These are phyloP conservation scores for Epichloe bromicola DNA, from an alignment of 2,329 filamentous ascomycete genomes.

Conservation along the genomic window DNA sequence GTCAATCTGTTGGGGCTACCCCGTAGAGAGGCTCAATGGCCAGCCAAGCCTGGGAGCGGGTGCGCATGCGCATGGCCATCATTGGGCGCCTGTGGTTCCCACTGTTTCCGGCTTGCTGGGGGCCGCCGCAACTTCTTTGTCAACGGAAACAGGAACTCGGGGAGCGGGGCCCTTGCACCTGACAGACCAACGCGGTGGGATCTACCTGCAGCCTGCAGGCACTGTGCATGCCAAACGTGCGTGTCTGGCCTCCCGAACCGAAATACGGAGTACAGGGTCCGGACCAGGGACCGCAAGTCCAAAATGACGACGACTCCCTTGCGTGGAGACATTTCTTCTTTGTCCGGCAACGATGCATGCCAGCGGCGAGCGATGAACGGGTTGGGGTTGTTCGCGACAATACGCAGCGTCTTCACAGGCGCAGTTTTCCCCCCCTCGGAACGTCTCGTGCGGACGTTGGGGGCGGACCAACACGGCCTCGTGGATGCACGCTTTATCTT, in stretches of 20 bases:
- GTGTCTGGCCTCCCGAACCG: too few relatives aligned
- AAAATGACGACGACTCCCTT: neutral
- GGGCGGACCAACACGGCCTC: too few relatives aligned
- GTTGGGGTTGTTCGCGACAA: neutral
- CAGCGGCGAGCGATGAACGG: neutral
- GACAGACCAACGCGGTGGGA: neutral
- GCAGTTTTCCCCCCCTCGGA: too few relatives aligned
- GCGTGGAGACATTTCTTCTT: neutral
- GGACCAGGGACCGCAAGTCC: neutral
- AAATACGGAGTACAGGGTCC: too few relatives aligned
- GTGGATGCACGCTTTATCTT: too few relatives aligned
- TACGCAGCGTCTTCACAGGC: too few relatives aligned
- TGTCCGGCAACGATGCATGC: neutral
- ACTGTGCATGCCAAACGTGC: too few relatives aligned
- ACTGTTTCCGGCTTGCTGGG: slow-evolving; percentile 4
- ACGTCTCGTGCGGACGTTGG: too few relatives aligned
- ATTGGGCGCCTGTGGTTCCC: neutral
- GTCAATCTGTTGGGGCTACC: slow-evolving; percentile 7
- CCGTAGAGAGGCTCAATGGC: slow-evolving; percentile 4
- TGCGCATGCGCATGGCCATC: neutral
- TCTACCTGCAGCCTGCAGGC: neutral
- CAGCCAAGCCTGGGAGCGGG: neutral
- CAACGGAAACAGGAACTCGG: neutral
- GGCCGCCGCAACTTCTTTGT: neutral
- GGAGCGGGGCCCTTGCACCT: neutral